A percentile compares a stretch with the other conserved stretches of the same genome.
Evolutionary conservation across 1,284 basidiomycete species (phyloP).

Genomic region (Lignosus rhinocerotis): DNA sequence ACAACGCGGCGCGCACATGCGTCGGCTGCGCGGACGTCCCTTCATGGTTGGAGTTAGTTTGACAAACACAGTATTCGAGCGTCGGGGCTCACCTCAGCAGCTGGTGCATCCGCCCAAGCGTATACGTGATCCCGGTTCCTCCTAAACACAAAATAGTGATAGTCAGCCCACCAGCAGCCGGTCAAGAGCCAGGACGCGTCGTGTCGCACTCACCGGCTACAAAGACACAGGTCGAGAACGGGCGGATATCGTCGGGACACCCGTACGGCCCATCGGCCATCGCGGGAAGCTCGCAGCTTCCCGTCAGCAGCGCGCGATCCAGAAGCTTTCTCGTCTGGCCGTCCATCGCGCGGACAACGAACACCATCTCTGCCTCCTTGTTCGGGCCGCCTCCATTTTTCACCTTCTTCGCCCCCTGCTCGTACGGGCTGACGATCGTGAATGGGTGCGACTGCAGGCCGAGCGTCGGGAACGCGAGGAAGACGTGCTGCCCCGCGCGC

Average conservation of each 20-base stretch:
- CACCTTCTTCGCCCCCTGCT: constrained; percentile 12
- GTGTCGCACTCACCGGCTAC: constrained; percentile 41
- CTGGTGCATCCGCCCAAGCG: constrained; percentile 44
- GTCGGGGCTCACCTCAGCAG: constrained; percentile 36
- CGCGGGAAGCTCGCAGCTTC: constrained; percentile 35
- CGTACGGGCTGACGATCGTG: constrained; percentile 47
- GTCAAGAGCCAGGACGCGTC: background rate
- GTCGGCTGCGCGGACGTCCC: constrained; percentile 27
- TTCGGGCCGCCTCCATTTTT: background rate
- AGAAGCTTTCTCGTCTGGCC: constrained; percentile 19
- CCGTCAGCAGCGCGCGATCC: constrained; percentile 16
- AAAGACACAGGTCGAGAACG: constrained; percentile 44
- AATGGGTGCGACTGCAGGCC: constrained; percentile 57
- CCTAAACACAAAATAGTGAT: constrained; percentile 30
- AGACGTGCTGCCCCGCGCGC: constrained; percentile 60
- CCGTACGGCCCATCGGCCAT: constrained; percentile 55
- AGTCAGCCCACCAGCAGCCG: background rate
- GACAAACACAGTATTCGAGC: background rate
- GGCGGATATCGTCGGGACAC: constrained; percentile 40
- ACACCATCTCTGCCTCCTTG: constrained; percentile 40
- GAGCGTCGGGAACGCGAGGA: constrained; percentile 48
- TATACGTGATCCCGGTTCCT: constrained; percentile 49
- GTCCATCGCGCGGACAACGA: constrained; percentile 42
- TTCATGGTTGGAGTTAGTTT: background rate
- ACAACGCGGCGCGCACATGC: constrained; percentile 35